Percentiles rank a stretch among this genome's conserved stretches.
Evolutionary conservation across 805 yeast species (phyloP).

Genomic region (Sugiyamaella qingdaonensis): DNA sequence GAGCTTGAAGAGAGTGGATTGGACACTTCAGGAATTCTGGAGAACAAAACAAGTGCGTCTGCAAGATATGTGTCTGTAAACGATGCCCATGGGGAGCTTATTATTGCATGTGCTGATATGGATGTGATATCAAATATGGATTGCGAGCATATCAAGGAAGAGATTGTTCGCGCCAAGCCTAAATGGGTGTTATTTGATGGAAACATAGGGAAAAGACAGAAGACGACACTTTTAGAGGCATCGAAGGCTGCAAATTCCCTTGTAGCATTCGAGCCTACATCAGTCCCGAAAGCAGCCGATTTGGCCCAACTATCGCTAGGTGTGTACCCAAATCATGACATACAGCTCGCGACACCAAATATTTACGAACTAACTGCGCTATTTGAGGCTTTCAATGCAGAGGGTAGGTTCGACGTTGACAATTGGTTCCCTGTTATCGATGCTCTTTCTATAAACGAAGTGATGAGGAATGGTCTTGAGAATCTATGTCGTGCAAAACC

Average conservation of each 20-base stretch:
- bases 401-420: conserved; percentile 48
- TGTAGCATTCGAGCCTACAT: conserved; percentile 72
- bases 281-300: conserved; percentile 55
- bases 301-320: conserved; percentile 35
- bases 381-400: conserved; percentile 45
- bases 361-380: conserved; percentile 54
- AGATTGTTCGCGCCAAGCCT: conserved; percentile 44
- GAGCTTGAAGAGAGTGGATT: conserved; percentile 28
- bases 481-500: conserved; percentile 26
- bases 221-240: conserved; percentile 17
- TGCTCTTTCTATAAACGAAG: conserved; percentile 45
- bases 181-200: conserved; percentile 59
- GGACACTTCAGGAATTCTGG: conserved; percentile 40
- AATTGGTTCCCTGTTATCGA: conserved; percentile 76
- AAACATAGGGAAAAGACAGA: conserved; percentile 45
- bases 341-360: conserved; percentile 64
- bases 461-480: conserved; percentile 45
- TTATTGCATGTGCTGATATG: conserved; percentile 85
- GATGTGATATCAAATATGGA: conserved; percentile 53
- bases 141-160: conserved; percentile 38
- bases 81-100: conserved; percentile 53
- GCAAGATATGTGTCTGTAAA: conserved; percentile 76
- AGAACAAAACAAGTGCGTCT: conserved; percentile 37
- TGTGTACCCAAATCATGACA: conserved; percentile 43
- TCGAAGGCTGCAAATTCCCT: conserved; percentile 27